A percentile compares a stretch with the other conserved stretches of the same genome.
phyloP scores from a whole-genome alignment of 352 stramenopile species.

The Globisporangium mamillatum region DNA sequence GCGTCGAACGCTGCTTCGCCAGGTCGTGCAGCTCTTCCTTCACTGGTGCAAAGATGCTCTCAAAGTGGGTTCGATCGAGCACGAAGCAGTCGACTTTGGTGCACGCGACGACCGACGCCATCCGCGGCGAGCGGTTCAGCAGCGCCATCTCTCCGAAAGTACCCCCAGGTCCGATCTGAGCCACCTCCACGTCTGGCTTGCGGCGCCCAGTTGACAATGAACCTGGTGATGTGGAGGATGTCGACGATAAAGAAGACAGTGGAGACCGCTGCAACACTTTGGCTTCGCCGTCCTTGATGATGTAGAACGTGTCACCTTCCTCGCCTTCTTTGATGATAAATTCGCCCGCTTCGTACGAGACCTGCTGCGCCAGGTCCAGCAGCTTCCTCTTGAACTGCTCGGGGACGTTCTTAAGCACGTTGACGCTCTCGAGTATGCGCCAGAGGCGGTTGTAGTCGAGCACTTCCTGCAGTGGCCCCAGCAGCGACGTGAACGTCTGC shows the following conservation, averaged over 20 bases:
- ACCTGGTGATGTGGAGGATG: neutral
- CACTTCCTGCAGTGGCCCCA: conserved; percentile 88
- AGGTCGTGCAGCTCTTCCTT: conserved; percentile 33
- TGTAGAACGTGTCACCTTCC: conserved; percentile 51
- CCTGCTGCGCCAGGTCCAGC: conserved; percentile 31
- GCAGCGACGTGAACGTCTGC: conserved; percentile 88
- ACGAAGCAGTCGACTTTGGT: conserved; percentile 68
- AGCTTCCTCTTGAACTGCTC: conserved; percentile 42
- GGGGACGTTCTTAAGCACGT: conserved; percentile 45
- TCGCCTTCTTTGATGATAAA: conserved; percentile 50
- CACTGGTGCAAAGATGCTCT: conserved; percentile 39
- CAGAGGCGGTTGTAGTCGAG: conserved; percentile 71
- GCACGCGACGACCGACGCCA: conserved; percentile 59
- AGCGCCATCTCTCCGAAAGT: conserved; percentile 68
- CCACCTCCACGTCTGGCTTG: conserved; percentile 19
- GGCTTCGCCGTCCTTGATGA: conserved; percentile 52
- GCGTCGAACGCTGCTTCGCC: conserved; percentile 26
- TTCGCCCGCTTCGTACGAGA: conserved; percentile 42
- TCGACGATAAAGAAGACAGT: conserved; percentile 11
- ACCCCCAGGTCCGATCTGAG: conserved; percentile 43
- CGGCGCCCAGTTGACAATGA: neutral
- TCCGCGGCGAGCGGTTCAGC: conserved; percentile 47
- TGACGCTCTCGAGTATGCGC: conserved; percentile 47
- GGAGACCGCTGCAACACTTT: conserved; percentile 31
- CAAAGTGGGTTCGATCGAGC: conserved; percentile 64